A percentile compares a stretch with the other conserved stretches of the same genome.
Conservation (phyloP, 2,329 filamentous ascomycete genomes). For the Teratosphaeria pseudoeucalypti region DNA sequence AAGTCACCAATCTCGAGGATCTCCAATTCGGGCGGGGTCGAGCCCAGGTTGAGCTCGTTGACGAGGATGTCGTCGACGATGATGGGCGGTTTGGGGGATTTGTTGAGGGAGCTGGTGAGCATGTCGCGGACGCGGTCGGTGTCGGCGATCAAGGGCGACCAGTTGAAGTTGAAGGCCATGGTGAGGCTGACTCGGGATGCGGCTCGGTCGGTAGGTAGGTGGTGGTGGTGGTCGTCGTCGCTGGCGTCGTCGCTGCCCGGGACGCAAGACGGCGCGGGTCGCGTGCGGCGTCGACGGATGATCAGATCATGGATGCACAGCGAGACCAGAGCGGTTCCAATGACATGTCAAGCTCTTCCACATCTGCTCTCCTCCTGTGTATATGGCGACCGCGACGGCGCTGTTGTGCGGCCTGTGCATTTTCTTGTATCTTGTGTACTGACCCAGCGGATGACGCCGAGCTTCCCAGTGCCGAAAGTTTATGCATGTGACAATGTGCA, state of each 20-base stretch:
- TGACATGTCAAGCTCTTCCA: neutral
- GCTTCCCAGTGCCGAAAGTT: neutral
- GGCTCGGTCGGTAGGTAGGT: neutral
- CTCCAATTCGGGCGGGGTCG: conserved; percentile 86
- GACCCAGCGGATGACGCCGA: no score
- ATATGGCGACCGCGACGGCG: neutral
- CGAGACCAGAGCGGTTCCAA: neutral
- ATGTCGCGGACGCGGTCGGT: conserved; percentile 85
- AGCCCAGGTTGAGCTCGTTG: conserved; percentile 92
- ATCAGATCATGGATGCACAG: neutral
- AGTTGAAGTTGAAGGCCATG: conserved; percentile 99
- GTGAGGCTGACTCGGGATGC: conserved; percentile 1
- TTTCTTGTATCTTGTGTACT: no score
- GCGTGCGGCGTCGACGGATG: neutral
- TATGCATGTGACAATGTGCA: neutral
- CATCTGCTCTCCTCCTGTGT: neutral
- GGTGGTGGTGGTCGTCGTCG: neutral
- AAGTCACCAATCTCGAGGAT: conserved; percentile 96
- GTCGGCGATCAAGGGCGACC: conserved; percentile 96
- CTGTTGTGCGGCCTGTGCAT: neutral
- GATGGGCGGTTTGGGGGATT: conserved; percentile 93
- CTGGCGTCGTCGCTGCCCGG: conserved; percentile 1
- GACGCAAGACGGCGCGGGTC: conserved; percentile 11
- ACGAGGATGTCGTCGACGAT: conserved; percentile 99
- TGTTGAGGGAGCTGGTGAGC: conserved; percentile 90